These are phyloP conservation scores for Acanthamoeba lenticulata DNA, from an alignment of 208 protist genomes.

Conservation along the genomic window DNA sequence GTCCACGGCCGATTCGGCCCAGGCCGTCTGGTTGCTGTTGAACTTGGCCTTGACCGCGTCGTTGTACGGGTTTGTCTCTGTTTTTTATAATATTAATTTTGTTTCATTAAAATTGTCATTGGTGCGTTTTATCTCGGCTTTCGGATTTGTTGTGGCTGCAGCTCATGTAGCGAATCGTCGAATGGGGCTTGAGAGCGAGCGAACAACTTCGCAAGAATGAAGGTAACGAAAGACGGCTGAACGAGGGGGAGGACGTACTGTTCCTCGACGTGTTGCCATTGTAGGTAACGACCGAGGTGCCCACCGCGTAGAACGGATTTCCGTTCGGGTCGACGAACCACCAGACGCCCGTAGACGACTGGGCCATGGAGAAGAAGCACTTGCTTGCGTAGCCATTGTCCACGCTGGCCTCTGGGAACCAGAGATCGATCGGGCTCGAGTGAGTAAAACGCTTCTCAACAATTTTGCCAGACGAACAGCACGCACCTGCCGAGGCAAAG, in stretches of 20 bases:
- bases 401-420: neutral
- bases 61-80: neutral
- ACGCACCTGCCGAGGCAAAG: too few species aligned
- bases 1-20: neutral
- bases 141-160: too few species aligned
- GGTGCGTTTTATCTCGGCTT: neutral
- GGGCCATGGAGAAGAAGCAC: neutral
- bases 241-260: neutral
- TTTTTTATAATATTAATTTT: neutral
- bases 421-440: too few species aligned
- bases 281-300: neutral
- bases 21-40: neutral
- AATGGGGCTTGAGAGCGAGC: neutral
- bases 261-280: neutral
- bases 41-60: neutral
- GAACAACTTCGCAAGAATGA: neutral
- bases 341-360: neutral
- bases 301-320: neutral
- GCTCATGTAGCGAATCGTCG: too few species aligned
- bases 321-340: constrained; percentile 15
- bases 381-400: neutral
- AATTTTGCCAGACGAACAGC: too few species aligned
- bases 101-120: neutral
- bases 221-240: neutral
- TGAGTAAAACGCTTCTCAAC: too few species aligned